These are phyloP conservation scores for Wickerhamiella sorbophila DNA, from an alignment of 805 yeast genomes.

Conservation along the genomic window DNA sequence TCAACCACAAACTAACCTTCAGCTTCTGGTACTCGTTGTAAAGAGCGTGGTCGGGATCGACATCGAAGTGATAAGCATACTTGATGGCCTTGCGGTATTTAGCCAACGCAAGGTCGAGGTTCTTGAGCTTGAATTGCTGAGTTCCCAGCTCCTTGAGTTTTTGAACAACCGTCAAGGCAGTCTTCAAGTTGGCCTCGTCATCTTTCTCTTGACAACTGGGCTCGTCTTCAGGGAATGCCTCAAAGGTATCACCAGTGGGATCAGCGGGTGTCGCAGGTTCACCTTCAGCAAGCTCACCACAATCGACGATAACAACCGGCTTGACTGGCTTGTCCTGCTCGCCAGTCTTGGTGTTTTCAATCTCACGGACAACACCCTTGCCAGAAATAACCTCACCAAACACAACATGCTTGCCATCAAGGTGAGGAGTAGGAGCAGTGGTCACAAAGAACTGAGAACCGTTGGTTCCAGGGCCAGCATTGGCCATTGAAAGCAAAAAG, in stretches of 20 bases:
- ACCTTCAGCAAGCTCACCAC: constrained; percentile 60
- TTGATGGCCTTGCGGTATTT: constrained; percentile 64
- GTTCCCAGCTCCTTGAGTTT: constrained; percentile 69
- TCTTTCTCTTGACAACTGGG: constrained; percentile 38
- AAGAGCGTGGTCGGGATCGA: constrained; percentile 34
- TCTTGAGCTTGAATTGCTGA: constrained; percentile 50
- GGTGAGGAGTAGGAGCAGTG: constrained; percentile 83
- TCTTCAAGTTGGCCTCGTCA: constrained; percentile 23
- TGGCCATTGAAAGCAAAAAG: constrained; percentile 88
- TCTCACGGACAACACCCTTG: constrained; percentile 59
- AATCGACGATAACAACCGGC: constrained; percentile 58
- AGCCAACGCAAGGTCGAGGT: constrained; percentile 38
- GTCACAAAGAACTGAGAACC: constrained; percentile 95
- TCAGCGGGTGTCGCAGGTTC: constrained; percentile 38
- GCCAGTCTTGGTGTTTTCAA: constrained; percentile 53
- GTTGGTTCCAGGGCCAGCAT: constrained; percentile 89
- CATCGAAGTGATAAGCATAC: constrained; percentile 59
- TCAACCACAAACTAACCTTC: constrained; percentile 51
- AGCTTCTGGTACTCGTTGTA: constrained; percentile 36
- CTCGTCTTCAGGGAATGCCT: constrained; percentile 63
- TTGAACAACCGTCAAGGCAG: constrained; percentile 49
- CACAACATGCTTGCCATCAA: constrained; percentile 92
- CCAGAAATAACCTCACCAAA: constrained; percentile 86
- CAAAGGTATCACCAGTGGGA: constrained; percentile 75
- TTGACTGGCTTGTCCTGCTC: constrained; percentile 54